Evolutionary conservation across 352 stramenopile genomes (phyloP), one percentile per base, ranked within the genome.

Genomic region (Pythium folliculosum): DNA sequence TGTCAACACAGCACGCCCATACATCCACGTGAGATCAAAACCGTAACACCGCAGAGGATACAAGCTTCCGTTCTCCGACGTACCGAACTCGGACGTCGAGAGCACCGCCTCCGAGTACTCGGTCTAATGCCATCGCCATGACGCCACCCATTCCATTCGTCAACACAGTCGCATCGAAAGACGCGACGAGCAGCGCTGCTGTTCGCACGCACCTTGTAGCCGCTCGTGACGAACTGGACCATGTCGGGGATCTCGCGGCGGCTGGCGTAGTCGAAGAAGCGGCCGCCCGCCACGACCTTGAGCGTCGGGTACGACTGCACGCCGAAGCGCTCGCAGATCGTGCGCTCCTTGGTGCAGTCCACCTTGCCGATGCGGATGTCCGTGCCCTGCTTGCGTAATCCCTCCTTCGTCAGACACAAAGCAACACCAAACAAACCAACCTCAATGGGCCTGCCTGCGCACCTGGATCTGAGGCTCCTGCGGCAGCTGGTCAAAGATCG

Each of bases 291-390:
- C 49, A 95, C 73, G 22, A 92, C 82, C 71, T 94, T 94, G 48
- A 95, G 73, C 38, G 87, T 94, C 47, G 87, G 87, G 70, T 95
- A 95, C 32, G 83, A 92, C 57, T 84, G 76, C 53, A 95, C 82
- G 37, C 83, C 75, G 61, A 95, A 91, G 70, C 87, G 87, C 63
- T 91, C 85, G 67, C 87, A 95, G 48, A 95, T 69, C 67, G 70
- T 84, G 27, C 73, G 74, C 52, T 90, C 79, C n/a, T 72, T 80
- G 40, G 85, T 95, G 73, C 87, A 95, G 69, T 95, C 87, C 35
- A 95, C 79, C 30, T 90, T 92, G 30, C 69, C 87, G 35, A 95
- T 72, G 60, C 69, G 72, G 54, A 88, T 74, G 27, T 76, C 73
- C 27, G 67, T 66, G 59, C 45, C 63, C 74, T 75, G 30, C 12